A percentile compares a stretch with the other conserved stretches of the same genome.
Evolutionary conservation across 805 yeast species (phyloP).

Genomic region (Metschnikowia proteae): DNA sequence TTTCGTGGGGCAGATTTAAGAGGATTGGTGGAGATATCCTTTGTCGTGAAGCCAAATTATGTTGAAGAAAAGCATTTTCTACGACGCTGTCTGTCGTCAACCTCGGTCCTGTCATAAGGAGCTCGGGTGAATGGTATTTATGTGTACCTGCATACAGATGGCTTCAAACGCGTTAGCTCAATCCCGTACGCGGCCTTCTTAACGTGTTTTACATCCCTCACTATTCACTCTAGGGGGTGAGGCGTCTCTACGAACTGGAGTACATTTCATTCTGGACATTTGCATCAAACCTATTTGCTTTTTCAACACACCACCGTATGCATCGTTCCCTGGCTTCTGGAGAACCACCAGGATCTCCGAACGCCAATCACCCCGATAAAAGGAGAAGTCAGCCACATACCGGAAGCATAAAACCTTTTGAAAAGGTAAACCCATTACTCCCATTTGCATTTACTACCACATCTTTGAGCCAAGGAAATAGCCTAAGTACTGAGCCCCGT

Average conservation of each 20-base stretch:
- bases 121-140: not conserved
- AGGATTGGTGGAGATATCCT: no score
- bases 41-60: no score
- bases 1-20: not conserved
- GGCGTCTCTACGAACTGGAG: not conserved
- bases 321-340: not conserved
- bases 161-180: not conserved
- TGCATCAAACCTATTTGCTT: not conserved
- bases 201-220: not conserved
- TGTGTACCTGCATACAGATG: not conserved
- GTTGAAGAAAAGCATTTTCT: no score
- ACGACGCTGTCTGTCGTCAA: no score
- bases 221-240: not conserved
- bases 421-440: constrained; percentile 38
- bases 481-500: constrained; percentile 39
- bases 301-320: not conserved
- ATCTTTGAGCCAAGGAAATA: constrained; percentile 24
- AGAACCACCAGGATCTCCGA: not conserved
- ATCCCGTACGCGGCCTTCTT: not conserved
- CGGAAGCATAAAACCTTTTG: not conserved
- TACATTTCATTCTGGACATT: not conserved
- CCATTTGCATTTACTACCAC: constrained; percentile 47
- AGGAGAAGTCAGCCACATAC: not conserved
- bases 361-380: not conserved
- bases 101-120: no score